A percentile compares a stretch with the other conserved stretches of the same genome.
phyloP scores from a whole-genome alignment of 1,284 basidiomycete genomes.

The Exobasidium cylindrosporum region DNA sequence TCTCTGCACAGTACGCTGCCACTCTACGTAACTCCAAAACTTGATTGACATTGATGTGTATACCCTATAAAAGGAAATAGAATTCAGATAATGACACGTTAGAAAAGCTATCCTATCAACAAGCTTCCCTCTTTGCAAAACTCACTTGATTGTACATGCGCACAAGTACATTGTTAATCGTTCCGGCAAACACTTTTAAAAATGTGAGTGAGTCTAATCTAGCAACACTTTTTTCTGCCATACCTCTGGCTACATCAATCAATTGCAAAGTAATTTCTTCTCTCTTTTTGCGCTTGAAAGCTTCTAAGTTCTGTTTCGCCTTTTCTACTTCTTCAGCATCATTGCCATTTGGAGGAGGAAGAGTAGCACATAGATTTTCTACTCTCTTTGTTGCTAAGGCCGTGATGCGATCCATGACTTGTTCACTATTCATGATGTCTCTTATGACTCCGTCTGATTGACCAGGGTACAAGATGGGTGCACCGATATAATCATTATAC shows the following conservation, averaged over 20 bases:
- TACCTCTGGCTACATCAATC: constrained; percentile 33
- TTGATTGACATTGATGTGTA: constrained; percentile 47
- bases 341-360: constrained; percentile 20
- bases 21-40: constrained; percentile 48
- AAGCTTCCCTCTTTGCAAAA: not conserved
- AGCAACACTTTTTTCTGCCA: constrained; percentile 36
- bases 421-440: constrained; percentile 36
- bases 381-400: constrained; percentile 32
- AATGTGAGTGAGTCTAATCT: constrained; percentile 43
- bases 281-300: constrained; percentile 37
- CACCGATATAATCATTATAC: constrained; percentile 45
- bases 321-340: constrained; percentile 17
- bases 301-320: constrained; percentile 28
- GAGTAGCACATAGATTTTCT: constrained; percentile 24
- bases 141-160: constrained; percentile 50
- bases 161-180: constrained; percentile 54
- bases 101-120: too few species aligned
- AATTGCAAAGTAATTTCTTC: constrained; percentile 44
- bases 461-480: constrained; percentile 41
- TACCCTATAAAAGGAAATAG: constrained; percentile 21
- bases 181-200: constrained; percentile 34
- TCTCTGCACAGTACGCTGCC: constrained; percentile 48
- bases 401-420: constrained; percentile 39
- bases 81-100: too few species aligned
- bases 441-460: constrained; percentile 39